Conservation (phyloP, 805 yeast species). For the Yamadazyma akitaensis region DNA sequence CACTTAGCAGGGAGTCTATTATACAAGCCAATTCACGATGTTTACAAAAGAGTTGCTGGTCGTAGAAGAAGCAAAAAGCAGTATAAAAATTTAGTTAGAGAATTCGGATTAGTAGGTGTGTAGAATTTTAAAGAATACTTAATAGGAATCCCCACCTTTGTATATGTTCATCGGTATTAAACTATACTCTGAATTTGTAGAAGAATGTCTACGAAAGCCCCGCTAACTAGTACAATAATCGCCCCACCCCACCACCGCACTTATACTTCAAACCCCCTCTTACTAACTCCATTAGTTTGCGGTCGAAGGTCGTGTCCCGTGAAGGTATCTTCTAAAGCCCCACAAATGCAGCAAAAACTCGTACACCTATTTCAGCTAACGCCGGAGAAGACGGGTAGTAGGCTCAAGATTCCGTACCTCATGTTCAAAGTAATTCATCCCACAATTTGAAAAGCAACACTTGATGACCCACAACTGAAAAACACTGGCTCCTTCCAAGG, state of each 20-base stretch:
- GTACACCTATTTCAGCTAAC: background rate
- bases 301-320: background rate
- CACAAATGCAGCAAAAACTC: slow-evolving; percentile 1
- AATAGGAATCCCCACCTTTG: background rate
- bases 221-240: background rate
- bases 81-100: slow-evolving; percentile 34
- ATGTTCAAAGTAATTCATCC: too few relatives aligned
- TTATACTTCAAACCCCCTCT: background rate
- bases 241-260: slow-evolving; percentile 7
- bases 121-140: background rate
- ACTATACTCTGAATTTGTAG: background rate
- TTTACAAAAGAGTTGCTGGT: slow-evolving; percentile 2
- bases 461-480: too few relatives aligned
- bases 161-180: background rate
- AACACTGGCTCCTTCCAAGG: too few relatives aligned
- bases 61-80: slow-evolving; percentile 32
- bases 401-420: too few relatives aligned
- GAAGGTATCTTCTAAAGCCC: background rate
- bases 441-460: too few relatives aligned
- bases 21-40: slow-evolving; percentile 29
- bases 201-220: background rate
- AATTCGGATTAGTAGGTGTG: slow-evolving; percentile 8
- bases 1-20: slow-evolving; percentile 43
- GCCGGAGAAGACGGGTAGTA: background rate
- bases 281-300: too few relatives aligned